phyloP scores from a whole-genome alignment of 73 alveolate genomes.

The Diophrys sp. region DNA sequence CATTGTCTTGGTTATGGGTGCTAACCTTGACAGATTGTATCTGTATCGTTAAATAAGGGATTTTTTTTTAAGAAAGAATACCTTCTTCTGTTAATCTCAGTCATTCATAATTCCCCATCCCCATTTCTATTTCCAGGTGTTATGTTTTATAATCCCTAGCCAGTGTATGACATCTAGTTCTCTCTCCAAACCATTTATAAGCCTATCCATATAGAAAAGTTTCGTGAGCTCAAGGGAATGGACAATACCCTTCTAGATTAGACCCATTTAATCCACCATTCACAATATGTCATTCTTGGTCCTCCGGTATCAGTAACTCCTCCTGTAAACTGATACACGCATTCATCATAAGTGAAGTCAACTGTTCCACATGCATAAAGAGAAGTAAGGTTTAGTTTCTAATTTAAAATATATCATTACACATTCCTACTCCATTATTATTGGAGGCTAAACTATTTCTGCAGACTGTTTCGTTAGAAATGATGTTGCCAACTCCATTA shows the following conservation, averaged over 20 bases:
- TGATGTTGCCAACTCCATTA: not conserved
- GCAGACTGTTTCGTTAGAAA: not conserved
- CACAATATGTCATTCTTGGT: not conserved
- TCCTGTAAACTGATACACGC: not conserved
- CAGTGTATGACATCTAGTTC: constrained; percentile 8
- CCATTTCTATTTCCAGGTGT: constrained; percentile 1
- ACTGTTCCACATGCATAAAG: not conserved
- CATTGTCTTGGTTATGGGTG: no score
- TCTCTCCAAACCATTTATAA: not conserved
- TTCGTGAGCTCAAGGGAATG: not conserved
- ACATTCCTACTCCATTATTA: not conserved
- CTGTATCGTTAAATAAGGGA: no score
- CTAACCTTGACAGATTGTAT: no score
- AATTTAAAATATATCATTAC: not conserved
- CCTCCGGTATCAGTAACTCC: not conserved
- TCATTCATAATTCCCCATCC: no score
- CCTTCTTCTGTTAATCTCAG: no score
- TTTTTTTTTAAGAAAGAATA: no score
- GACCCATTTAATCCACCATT: constrained; percentile 9
- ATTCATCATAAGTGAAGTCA: not conserved
- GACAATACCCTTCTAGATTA: constrained; percentile 2
- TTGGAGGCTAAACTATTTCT: constrained; percentile 5
- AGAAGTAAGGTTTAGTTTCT: not conserved
- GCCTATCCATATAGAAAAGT: not conserved
- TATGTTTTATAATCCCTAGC: not conserved